These are phyloP conservation scores for Rhodotorula babjevae DNA, from an alignment of 768 basidiomycete species.

Conservation along the genomic window DNA sequence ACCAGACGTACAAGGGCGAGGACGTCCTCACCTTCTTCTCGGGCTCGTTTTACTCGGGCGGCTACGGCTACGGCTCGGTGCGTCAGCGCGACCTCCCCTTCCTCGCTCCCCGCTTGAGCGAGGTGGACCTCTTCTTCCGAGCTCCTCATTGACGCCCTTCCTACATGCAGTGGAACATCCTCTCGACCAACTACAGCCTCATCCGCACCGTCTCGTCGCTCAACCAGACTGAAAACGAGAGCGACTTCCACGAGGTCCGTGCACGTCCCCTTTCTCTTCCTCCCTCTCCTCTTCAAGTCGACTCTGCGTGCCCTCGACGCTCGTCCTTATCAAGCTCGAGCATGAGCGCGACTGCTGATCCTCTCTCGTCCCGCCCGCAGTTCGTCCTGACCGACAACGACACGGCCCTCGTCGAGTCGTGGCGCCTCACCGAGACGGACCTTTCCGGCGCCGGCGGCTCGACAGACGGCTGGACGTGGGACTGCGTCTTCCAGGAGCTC, in stretches of 20 bases:
- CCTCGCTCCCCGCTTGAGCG: too few relatives aligned
- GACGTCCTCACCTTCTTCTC: conserved; percentile 40
- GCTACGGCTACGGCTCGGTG: conserved; percentile 37
- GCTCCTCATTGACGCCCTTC: too few relatives aligned
- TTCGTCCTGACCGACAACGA: conserved; percentile 41
- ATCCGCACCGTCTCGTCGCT: neutral
- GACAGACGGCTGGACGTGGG: conserved; percentile 37
- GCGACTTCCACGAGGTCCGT: conserved; percentile 4
- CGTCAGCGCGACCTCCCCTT: too few relatives aligned
- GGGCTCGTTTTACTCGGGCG: conserved; percentile 33
- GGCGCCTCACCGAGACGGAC: conserved; percentile 29
- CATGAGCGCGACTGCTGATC: too few relatives aligned
- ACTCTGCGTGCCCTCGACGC: too few relatives aligned
- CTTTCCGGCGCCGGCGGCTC: conserved; percentile 28
- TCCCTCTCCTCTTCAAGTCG: neutral
- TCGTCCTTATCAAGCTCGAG: too few relatives aligned
- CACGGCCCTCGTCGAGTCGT: conserved; percentile 40
- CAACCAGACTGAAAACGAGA: neutral
- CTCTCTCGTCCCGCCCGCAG: neutral
- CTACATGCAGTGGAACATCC: conserved; percentile 9
- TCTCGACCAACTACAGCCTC: neutral
- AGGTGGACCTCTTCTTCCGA: too few relatives aligned
- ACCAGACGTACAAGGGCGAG: conserved; percentile 37
- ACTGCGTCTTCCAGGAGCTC: conserved; percentile 41
- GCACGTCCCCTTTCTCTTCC: too few relatives aligned